Evolutionary conservation across 257 asterid genomes (phyloP), one percentile per base, ranked within the genome.

Genomic region (Capsicum rhomboideum): DNA sequence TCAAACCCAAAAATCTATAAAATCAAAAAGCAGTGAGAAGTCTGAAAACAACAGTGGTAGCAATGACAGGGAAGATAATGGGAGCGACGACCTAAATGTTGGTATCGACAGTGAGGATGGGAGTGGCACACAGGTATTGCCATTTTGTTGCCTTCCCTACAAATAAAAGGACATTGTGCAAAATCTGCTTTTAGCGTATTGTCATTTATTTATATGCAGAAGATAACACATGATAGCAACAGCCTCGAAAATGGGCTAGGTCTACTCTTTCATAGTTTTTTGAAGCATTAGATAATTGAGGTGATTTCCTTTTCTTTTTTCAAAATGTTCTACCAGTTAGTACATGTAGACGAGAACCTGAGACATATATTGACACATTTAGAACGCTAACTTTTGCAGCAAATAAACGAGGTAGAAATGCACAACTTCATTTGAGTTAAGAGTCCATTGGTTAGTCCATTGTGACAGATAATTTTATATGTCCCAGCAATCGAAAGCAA

Each of bases 61-160:
- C 91, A 89, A 83, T 88, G 92, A 72, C 13, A 91, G 88, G 75
- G 96, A 89, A 80, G 88, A 91, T 84, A 88, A 91, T 85, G 91
- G 67, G 80, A 91, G 92, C 82, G 85, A 87, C 10, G 91, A 90
- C 80, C 79, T 89, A 28, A 28, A 77, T 85, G 87, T 66, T 86
- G 93, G 87, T 61, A 92, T 86, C 83, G 90, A 92, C 80, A 91
- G 97, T 80, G 97, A 94, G 83, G 94, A 91, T 86, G 95, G 91
- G 67, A 93, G 95, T 90, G 98, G 94, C 55, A 85, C 96, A 20
- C 95, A 93, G 97, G 98, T 89, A 87, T 29, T 4, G 52, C 23
- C 29, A 77, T 71, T 46, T 29, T 59, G 42, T 49, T 56, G 28
- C 20, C 26, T 64, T 75, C 52, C 50, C 16, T n/a, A 58, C 31